Evolutionary conservation across 2,329 filamentous ascomycete genomes (phyloP).

Genomic region (Ceratocystis huliohia): DNA sequence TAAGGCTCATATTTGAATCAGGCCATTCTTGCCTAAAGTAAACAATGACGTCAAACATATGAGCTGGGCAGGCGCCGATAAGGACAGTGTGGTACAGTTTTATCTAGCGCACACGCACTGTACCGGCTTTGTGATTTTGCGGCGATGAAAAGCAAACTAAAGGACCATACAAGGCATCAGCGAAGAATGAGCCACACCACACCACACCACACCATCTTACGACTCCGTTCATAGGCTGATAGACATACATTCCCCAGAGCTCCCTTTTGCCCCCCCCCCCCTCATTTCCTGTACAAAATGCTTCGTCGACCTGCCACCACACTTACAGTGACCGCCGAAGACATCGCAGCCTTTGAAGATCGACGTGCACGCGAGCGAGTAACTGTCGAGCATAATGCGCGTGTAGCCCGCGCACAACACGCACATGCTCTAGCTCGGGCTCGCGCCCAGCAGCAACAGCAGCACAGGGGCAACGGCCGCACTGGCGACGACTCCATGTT

Average conservation of each 20-base stretch:
- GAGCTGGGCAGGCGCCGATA: conserved; percentile 2
- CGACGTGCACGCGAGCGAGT: conserved; percentile 37
- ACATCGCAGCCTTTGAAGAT: conserved; percentile 59
- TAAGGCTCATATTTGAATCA: not conserved
- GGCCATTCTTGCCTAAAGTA: conserved; percentile 1
- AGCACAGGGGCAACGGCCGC: conserved; percentile 10
- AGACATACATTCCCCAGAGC: not conserved
- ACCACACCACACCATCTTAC: not conserved
- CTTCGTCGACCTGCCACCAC: conserved; percentile 56
- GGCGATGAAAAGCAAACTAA: not conserved
- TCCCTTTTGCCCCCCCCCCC: not conserved
- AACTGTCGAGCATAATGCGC: conserved; percentile 25
- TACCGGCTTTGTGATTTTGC: not conserved
- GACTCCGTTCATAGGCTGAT: too few relatives aligned
- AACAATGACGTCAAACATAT: conserved; percentile 7
- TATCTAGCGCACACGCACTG: not conserved
- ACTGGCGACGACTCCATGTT: conserved; percentile 11
- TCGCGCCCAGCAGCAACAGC: conserved; percentile 22
- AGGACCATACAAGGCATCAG: not conserved
- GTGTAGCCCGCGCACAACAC: conserved; percentile 12
- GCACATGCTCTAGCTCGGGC: conserved; percentile 14
- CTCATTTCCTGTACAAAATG: conserved; percentile 32
- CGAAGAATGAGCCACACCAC: not conserved
- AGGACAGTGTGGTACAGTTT: conserved; percentile 12
- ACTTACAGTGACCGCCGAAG: conserved; percentile 55